Conservation (phyloP, 2,329 filamentous ascomycete species). For the Pestalotiopsis sp. region DNA sequence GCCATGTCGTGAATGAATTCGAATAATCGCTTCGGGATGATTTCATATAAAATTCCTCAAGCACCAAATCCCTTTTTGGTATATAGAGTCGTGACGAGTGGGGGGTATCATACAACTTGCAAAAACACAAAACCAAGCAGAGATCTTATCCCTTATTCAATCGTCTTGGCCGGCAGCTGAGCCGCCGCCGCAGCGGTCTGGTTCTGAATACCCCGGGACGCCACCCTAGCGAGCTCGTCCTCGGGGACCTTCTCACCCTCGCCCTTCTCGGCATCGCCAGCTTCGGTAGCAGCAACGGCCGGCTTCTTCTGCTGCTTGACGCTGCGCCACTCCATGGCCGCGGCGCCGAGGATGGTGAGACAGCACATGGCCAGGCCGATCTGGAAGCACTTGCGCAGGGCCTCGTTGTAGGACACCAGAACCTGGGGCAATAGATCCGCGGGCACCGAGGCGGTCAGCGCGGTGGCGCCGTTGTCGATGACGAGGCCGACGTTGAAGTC, state of each 20-base stretch:
- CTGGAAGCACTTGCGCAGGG: conserved; percentile 62
- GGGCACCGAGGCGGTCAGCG: conserved; percentile 23
- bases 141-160: background rate
- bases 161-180: conserved; percentile 5
- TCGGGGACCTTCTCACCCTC: background rate
- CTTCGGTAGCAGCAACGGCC: background rate
- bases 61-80: background rate
- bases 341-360: conserved; percentile 56
- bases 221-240: background rate
- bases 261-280: conserved; percentile 22
- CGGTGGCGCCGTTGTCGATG: conserved; percentile 33
- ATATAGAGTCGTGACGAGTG: background rate
- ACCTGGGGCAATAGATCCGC: conserved; percentile 25
- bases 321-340: conserved; percentile 62
- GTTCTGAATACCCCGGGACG: background rate
- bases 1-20: no score
- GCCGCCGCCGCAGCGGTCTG: conserved; percentile 7
- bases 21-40: no score
- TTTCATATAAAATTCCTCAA: no score
- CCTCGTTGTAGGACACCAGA: conserved; percentile 60
- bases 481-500: conserved; percentile 30
- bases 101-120: background rate
- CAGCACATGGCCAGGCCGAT: conserved; percentile 58
- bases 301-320: conserved; percentile 36
- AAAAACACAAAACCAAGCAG: conserved; percentile 1